phyloP scores from a whole-genome alignment of 345 rosid species.

The Corchorus capsularis region DNA sequence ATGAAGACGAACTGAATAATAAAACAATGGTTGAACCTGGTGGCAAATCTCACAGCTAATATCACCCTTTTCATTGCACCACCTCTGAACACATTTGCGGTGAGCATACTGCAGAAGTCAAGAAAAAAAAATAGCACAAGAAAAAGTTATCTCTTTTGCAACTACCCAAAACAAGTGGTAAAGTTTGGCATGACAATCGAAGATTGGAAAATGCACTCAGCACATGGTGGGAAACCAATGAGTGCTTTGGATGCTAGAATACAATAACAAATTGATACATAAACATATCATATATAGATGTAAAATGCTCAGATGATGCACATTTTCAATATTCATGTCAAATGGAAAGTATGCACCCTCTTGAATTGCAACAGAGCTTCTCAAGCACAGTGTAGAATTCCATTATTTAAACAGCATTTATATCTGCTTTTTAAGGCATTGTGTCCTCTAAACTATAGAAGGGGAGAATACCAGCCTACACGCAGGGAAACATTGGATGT shows the following conservation, averaged over 20 bases:
- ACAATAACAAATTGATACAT: background rate
- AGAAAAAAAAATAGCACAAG: background rate
- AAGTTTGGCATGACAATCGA: slow-evolving; percentile 2
- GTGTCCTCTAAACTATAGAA: background rate
- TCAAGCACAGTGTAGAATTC: background rate
- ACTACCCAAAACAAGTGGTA: background rate
- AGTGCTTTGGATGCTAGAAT: background rate
- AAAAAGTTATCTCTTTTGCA: background rate
- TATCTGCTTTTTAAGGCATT: background rate
- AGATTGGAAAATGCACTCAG: background rate
- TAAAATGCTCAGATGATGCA: background rate
- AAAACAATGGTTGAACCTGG: slow-evolving; percentile 49
- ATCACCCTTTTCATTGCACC: slow-evolving; percentile 90
- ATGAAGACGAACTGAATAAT: background rate
- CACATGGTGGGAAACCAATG: background rate
- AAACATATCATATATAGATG: background rate
- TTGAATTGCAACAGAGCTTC: background rate
- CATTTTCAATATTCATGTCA: background rate
- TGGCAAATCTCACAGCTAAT: slow-evolving; percentile 77
- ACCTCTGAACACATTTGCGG: slow-evolving; percentile 76
- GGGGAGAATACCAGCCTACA: background rate
- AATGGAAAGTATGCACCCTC: background rate
- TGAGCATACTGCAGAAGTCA: slow-evolving; percentile 72
- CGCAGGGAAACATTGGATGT: background rate
- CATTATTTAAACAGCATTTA: background rate